These are phyloP conservation scores for apple (Malus domestica) DNA, from an alignment of 306 rosid genomes.

Conservation along the genomic window DNA sequence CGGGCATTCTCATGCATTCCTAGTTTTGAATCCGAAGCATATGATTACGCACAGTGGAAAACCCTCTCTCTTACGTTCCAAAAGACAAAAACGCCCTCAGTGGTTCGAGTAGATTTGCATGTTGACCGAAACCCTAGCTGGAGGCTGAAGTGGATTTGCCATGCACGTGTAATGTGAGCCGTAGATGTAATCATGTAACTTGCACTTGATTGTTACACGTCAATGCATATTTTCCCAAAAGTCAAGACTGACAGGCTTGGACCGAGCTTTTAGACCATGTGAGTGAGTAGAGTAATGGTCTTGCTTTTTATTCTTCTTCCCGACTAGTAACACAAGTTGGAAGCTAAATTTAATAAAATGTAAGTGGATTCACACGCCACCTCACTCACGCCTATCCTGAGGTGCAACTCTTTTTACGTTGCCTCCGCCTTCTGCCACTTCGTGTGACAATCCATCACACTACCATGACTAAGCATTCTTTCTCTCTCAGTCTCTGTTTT, in stretches of 20 bases:
- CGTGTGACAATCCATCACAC: conserved; percentile 14
- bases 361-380: conserved; percentile 29
- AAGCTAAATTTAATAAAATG: not conserved
- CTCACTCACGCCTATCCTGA: conserved; percentile 12
- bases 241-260: conserved; percentile 21
- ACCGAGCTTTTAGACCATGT: not conserved
- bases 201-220: conserved; percentile 11
- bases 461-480: not conserved
- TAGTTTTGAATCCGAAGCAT: not conserved
- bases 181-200: not conserved
- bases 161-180: conserved; percentile 22
- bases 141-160: not conserved
- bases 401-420: conserved; percentile 17
- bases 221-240: not conserved
- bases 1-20: conserved; percentile 25
- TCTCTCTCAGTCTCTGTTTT: not conserved
- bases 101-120: not conserved
- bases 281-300: not conserved
- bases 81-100: not conserved
- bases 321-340: not conserved
- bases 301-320: not conserved
- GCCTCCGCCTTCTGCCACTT: not conserved
- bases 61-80: not conserved
- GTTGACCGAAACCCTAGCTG: conserved; percentile 9
- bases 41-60: not conserved